Conservation (phyloP, 257 asterid genomes). For the Lithospermum erythrorhizon region DNA sequence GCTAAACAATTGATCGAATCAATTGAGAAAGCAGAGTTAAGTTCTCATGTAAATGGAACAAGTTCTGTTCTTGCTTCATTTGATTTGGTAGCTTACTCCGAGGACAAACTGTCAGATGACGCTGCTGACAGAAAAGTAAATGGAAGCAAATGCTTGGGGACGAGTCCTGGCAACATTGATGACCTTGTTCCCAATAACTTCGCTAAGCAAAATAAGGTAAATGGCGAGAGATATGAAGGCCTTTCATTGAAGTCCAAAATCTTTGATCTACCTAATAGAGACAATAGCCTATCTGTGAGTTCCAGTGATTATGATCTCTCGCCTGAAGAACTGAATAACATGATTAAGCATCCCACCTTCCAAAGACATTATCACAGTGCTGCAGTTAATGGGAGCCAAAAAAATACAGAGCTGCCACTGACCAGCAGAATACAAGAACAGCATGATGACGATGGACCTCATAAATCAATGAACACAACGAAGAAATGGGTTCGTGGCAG, state of each 20-base stretch:
- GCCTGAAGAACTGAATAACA: conserved; percentile 12
- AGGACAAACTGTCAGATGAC: conserved; percentile 12
- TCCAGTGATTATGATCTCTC: conserved; percentile 17
- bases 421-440: conserved; percentile 18
- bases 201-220: conserved; percentile 21
- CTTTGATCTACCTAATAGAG: conserved; percentile 16
- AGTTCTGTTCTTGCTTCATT: conserved; percentile 16
- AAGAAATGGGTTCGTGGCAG: conserved; percentile 90
- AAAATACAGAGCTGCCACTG: conserved; percentile 5
- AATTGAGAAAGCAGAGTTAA: conserved; percentile 32
- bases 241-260: conserved; percentile 12
- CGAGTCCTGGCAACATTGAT: conserved; percentile 10
- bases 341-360: conserved; percentile 11
- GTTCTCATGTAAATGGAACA: conserved; percentile 10
- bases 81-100: conserved; percentile 4
- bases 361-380: conserved; percentile 10
- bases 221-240: conserved; percentile 21
- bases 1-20: conserved; percentile 51
- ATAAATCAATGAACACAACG: conserved; percentile 10
- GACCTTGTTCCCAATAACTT: conserved; percentile 19
- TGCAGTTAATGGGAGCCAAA: conserved; percentile 18
- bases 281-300: conserved; percentile 12
- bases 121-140: conserved; percentile 24
- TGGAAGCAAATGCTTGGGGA: conserved; percentile 31
- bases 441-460: conserved; percentile 9